phyloP scores from a whole-genome alignment of 208 protist species.

The Leishmania mexicana region DNA sequence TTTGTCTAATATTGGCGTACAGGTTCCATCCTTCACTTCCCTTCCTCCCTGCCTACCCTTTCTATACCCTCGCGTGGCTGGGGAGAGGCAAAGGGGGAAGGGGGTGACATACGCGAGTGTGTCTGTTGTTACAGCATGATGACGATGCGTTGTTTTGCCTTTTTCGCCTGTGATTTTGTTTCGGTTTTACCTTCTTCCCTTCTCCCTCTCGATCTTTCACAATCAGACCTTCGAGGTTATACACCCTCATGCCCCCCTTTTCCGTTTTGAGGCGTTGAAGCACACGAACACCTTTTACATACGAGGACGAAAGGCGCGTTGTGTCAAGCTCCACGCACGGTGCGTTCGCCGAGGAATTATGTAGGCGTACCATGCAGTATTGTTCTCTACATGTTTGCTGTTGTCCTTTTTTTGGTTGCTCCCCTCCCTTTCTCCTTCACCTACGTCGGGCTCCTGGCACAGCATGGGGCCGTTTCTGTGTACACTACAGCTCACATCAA shows the following conservation, averaged over 20 bases:
- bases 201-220: not conserved
- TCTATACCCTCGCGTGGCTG: not conserved
- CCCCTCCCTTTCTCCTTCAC: not conserved
- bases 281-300: not conserved
- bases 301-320: not conserved
- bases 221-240: not conserved
- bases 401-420: not conserved
- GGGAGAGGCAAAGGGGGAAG: not conserved
- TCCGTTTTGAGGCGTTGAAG: slow-evolving; percentile 5
- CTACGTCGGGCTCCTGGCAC: not conserved
- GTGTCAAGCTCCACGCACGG: not conserved
- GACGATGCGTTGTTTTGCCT: not conserved
- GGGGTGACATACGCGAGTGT: not conserved
- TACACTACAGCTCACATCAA: not conserved
- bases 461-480: not conserved
- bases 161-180: not conserved
- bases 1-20: not conserved
- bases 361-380: not conserved
- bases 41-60: not conserved
- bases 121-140: slow-evolving; percentile 3
- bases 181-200: not conserved
- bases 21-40: not conserved
- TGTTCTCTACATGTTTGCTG: not conserved
- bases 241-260: not conserved
- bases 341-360: no score